These are phyloP conservation scores for Xylaria sp. DNA, from an alignment of 2,329 filamentous ascomycete species.

Conservation along the genomic window DNA sequence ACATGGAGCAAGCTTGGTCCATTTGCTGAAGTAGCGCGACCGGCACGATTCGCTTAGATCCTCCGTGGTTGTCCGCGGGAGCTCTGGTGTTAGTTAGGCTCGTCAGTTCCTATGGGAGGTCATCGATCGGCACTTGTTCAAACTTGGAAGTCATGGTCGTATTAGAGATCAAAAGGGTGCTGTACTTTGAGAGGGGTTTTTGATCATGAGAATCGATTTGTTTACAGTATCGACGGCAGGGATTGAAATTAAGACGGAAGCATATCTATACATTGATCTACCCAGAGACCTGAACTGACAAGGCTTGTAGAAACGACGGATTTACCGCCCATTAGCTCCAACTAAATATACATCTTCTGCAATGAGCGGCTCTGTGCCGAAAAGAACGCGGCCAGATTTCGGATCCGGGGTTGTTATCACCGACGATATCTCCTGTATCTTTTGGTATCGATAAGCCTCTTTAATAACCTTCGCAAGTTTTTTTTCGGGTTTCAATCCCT, in stretches of 20 bases:
- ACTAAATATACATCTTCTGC: too few species aligned
- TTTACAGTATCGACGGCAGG: neutral
- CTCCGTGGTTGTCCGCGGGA: neutral
- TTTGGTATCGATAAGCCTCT: slow-evolving; percentile 24
- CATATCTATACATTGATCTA: too few species aligned
- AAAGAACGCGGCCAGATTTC: too few species aligned
- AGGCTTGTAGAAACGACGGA: too few species aligned
- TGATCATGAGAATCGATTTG: neutral
- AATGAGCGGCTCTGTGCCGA: too few species aligned
- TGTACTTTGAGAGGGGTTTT: neutral
- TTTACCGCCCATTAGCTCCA: too few species aligned
- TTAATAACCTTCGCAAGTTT: neutral
- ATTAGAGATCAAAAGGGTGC: neutral
- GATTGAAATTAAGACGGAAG: too few species aligned
- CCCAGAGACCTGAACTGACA: too few species aligned
- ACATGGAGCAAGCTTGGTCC: too few species aligned
- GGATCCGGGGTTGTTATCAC: neutral
- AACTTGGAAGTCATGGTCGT: neutral
- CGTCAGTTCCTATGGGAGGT: neutral
- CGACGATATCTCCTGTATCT: neutral
- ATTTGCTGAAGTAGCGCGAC: neutral
- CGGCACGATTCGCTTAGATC: neutral
- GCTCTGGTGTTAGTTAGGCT: neutral
- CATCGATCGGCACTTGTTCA: neutral
- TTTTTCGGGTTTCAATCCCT: neutral